These are phyloP conservation scores for Xylaria grammica DNA, from an alignment of 495 filamentous ascomycete genomes.

Conservation along the genomic window DNA sequence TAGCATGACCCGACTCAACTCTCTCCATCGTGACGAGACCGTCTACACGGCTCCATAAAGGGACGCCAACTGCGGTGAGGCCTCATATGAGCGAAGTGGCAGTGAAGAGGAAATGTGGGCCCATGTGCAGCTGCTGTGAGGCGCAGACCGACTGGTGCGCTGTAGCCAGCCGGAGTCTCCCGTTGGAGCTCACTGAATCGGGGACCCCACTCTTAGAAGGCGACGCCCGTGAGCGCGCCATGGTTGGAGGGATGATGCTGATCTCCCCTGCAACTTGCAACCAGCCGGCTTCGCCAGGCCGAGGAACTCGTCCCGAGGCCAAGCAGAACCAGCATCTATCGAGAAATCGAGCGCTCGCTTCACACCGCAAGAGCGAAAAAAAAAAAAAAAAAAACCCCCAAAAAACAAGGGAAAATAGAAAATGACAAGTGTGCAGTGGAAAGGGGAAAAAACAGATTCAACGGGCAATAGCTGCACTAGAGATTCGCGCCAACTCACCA, in stretches of 20 bases:
- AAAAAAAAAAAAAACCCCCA: neutral
- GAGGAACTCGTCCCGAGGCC: conserved; percentile 10
- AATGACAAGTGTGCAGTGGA: no score
- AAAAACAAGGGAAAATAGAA: no score
- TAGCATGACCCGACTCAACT: conserved; percentile 33
- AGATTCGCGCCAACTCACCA: conserved; percentile 70
- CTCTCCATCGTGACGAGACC: conserved; percentile 13
- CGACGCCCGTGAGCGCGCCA: conserved; percentile 20
- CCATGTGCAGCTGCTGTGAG: conserved; percentile 58
- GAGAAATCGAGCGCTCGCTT: conserved; percentile 10
- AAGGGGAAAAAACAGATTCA: conserved; percentile 36
- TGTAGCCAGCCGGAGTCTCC: conserved; percentile 43
- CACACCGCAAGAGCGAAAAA: neutral
- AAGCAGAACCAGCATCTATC: neutral
- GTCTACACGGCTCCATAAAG: conserved; percentile 57
- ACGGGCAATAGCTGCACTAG: conserved; percentile 17
- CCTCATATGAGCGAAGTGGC: conserved; percentile 44
- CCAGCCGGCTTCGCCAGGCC: conserved; percentile 26
- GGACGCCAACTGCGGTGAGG: conserved; percentile 60
- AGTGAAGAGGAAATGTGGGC: conserved; percentile 50
- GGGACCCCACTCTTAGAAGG: conserved; percentile 10
- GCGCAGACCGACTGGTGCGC: conserved; percentile 34
- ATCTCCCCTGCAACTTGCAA: conserved; percentile 27
- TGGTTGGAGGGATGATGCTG: conserved; percentile 22
- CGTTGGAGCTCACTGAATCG: conserved; percentile 22